A percentile compares a stretch with the other conserved stretches of the same genome.
phyloP scores from a whole-genome alignment of 2,329 filamentous ascomycete species.

The Sphaerulina musiva region DNA sequence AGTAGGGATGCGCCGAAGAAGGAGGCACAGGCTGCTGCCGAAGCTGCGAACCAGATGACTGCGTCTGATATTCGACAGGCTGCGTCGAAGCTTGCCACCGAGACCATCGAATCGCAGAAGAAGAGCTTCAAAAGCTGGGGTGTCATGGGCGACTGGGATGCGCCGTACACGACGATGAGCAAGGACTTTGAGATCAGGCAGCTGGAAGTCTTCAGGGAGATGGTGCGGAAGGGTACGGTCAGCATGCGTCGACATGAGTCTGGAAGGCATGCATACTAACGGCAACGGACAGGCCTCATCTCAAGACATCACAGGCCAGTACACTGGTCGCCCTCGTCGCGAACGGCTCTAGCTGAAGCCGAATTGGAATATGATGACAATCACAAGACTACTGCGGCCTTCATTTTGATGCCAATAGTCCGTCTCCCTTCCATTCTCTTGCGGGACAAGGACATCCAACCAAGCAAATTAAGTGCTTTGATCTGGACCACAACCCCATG shows the following conservation, averaged over 20 bases:
- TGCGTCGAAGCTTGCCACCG: conserved; percentile 59
- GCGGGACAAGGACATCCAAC: conserved; percentile 33
- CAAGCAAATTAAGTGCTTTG: conserved; percentile 62
- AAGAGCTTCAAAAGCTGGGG: conserved; percentile 65
- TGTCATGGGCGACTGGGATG: conserved; percentile 75
- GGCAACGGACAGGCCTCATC: conserved; percentile 51
- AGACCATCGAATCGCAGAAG: conserved; percentile 67
- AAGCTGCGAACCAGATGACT: conserved; percentile 32
- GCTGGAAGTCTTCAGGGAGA: conserved; percentile 65
- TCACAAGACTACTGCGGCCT: conserved; percentile 66
- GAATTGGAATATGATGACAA: conserved; percentile 78
- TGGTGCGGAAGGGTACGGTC: conserved; percentile 54
- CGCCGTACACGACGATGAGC: conserved; percentile 74
- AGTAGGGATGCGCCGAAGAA: conserved; percentile 25
- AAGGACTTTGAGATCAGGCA: conserved; percentile 66
- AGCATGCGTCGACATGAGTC: background rate
- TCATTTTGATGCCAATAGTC: conserved; percentile 67
- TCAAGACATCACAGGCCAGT: conserved; percentile 76
- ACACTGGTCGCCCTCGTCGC: conserved; percentile 76
- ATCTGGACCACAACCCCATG: conserved; percentile 98
- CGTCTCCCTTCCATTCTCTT: conserved; percentile 41
- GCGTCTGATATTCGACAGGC: conserved; percentile 55
- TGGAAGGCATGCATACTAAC: background rate
- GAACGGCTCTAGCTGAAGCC: conserved; percentile 73
- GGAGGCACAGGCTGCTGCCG: conserved; percentile 30